Conservation (phyloP, 768 basidiomycete genomes). For the Kwoniella sp. region DNA sequence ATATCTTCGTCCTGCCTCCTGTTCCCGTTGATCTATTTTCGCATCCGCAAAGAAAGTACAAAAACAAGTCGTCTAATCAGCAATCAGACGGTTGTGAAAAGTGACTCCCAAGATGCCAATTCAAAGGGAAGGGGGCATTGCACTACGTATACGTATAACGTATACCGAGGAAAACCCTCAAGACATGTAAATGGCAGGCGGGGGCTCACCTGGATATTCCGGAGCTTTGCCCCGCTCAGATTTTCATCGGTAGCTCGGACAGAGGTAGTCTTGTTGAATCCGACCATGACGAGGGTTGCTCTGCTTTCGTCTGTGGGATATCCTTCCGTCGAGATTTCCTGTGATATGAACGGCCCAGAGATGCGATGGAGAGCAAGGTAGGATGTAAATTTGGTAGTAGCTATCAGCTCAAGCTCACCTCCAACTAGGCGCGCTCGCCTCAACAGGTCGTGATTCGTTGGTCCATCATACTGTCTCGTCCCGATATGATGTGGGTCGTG, state of each 20-base stretch:
- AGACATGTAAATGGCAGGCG: no score
- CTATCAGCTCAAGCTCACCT: not conserved
- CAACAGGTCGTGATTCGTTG: not conserved
- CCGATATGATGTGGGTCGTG: not conserved
- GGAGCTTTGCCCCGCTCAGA: slow-evolving; percentile 63
- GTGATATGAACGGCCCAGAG: slow-evolving; percentile 38
- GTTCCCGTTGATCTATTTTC: slow-evolving; percentile 70
- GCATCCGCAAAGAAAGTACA: not conserved
- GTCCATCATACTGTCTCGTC: not conserved
- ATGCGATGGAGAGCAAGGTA: not conserved
- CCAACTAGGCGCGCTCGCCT: not conserved
- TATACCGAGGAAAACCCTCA: not conserved
- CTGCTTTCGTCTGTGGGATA: slow-evolving; percentile 71
- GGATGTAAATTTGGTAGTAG: not conserved
- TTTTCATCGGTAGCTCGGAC: slow-evolving; percentile 70
- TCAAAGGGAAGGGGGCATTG: not conserved
- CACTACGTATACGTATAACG: no score
- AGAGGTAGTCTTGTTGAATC: slow-evolving; percentile 61
- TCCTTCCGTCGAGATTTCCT: slow-evolving; percentile 80
- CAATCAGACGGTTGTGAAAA: not conserved
- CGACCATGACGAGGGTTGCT: slow-evolving; percentile 71
- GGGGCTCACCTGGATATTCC: slow-evolving; percentile 65
- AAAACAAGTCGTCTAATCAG: not conserved
- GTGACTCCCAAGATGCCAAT: not conserved
- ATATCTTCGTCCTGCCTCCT: slow-evolving; percentile 61